phyloP scores from a whole-genome alignment of 2,329 filamentous ascomycete species.

The Tolypocladium guangdongense region DNA sequence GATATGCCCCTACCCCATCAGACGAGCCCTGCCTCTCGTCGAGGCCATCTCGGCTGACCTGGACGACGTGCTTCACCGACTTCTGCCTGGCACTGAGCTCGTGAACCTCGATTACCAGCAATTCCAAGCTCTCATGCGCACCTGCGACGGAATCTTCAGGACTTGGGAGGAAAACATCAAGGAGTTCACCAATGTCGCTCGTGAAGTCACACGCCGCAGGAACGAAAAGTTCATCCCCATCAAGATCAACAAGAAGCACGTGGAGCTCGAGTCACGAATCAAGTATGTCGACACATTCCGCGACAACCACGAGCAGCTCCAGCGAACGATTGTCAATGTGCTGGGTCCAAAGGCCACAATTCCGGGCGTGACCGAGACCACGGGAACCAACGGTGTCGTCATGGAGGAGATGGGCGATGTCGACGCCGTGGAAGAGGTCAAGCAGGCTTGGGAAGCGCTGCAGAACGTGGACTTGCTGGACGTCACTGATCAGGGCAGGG shows the following conservation, averaged over 20 bases:
- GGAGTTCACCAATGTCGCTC: constrained; percentile 94
- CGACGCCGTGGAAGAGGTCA: constrained; percentile 92
- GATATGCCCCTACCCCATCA: constrained; percentile 91
- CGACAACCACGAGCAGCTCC: constrained; percentile 94
- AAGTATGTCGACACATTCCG: constrained; percentile 93
- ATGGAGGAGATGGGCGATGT: constrained; percentile 95
- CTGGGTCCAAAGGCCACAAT: constrained; percentile 63
- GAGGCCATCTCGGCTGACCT: constrained; percentile 93
- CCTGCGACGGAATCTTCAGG: constrained; percentile 74
- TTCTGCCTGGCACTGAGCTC: constrained; percentile 76
- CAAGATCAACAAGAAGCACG: constrained; percentile 83
- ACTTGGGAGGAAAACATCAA: constrained; percentile 95
- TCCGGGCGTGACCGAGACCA: constrained; percentile 39
- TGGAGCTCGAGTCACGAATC: constrained; percentile 78
- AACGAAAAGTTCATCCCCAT: constrained; percentile 99
- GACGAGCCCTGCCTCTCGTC: constrained; percentile 82
- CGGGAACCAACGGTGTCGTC: constrained; percentile 51
- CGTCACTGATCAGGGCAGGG: constrained; percentile 79
- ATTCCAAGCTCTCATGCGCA: constrained; percentile 75
- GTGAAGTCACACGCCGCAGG: constrained; percentile 83
- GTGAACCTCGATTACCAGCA: constrained; percentile 90
- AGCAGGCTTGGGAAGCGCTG: constrained; percentile 85
- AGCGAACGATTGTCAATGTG: constrained; percentile 94
- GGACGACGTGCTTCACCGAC: constrained; percentile 71
- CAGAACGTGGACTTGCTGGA: constrained; percentile 94